Evolutionary conservation across 2,329 filamentous ascomycete species (phyloP).

Genomic region (Phyllosticta citribraziliensis): DNA sequence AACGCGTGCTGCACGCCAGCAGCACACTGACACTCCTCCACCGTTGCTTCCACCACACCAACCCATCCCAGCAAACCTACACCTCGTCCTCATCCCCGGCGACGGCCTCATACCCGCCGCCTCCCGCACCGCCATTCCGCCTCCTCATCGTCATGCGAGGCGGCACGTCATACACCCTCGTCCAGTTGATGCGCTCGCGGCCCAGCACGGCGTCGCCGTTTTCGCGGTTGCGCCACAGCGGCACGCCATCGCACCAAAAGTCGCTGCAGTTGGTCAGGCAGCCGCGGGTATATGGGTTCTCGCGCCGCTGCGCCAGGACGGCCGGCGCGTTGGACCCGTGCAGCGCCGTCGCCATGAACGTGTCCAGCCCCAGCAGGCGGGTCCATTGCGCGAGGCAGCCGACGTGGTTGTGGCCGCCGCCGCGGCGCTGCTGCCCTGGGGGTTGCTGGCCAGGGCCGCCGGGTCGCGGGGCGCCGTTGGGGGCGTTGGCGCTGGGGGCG

Average conservation of each 20-base stretch:
- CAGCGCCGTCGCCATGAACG: slow-evolving; percentile 83
- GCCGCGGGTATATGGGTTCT: slow-evolving; percentile 79
- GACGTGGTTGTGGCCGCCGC: slow-evolving; percentile 46
- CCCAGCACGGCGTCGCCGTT: slow-evolving; percentile 67
- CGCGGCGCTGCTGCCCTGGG: slow-evolving; percentile 5
- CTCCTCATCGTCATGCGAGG: slow-evolving; percentile 49
- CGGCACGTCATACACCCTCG: slow-evolving; percentile 79
- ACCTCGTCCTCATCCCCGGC: slow-evolving; percentile 1
- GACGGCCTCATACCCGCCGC: slow-evolving; percentile 10
- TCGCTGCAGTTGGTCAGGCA: slow-evolving; percentile 84
- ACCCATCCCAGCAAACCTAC: not conserved
- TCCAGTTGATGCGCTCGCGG: slow-evolving; percentile 76
- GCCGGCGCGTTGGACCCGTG: slow-evolving; percentile 53
- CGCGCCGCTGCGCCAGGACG: slow-evolving; percentile 40
- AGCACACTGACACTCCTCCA: not conserved
- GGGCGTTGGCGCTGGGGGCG: slow-evolving; percentile 55
- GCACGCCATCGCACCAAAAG: slow-evolving; percentile 88
- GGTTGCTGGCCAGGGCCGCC: not conserved
- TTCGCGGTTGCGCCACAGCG: slow-evolving; percentile 65
- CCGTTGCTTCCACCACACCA: not conserved
- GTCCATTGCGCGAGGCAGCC: slow-evolving; percentile 72
- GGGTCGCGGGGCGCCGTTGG: slow-evolving; percentile 22
- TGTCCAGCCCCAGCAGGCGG: slow-evolving; percentile 78
- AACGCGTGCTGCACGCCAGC: not conserved
- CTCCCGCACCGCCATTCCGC: not conserved